Evolutionary conservation across 176 grass and related monocot species (phyloP).

Genomic region (Cenchrus fungigraminus): DNA sequence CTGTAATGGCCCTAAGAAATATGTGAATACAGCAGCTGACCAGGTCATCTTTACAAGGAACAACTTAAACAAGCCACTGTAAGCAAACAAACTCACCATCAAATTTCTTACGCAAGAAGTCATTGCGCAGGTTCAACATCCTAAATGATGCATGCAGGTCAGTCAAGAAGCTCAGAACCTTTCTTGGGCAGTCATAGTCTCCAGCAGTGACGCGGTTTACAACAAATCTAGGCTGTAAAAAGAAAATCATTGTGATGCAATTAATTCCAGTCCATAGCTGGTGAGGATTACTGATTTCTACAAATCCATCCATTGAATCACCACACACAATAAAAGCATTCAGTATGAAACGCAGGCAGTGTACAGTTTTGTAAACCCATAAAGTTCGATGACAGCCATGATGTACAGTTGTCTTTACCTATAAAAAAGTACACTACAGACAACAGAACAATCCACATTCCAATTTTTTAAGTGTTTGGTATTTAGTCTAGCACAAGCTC

Average conservation of each 20-base stretch:
- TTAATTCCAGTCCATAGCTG: neutral
- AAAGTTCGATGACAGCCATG: slow-evolving; percentile 1
- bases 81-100: slow-evolving; percentile 62
- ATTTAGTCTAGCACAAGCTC: neutral
- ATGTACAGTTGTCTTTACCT: neutral
- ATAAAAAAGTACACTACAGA: neutral
- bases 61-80: neutral
- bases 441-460: neutral
- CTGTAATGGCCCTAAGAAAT: neutral
- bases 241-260: neutral
- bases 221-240: slow-evolving; percentile 83
- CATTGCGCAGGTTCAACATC: slow-evolving; percentile 94
- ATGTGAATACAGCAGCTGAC: neutral
- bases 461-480: neutral
- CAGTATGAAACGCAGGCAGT: neutral
- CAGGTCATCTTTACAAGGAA: neutral
- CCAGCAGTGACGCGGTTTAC: slow-evolving; percentile 92
- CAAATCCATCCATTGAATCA: slow-evolving; percentile 8
- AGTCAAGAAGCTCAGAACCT: slow-evolving; percentile 82
- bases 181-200: slow-evolving; percentile 86
- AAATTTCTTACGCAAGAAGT: slow-evolving; percentile 97
- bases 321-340: neutral
- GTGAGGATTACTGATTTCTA: neutral
- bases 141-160: slow-evolving; percentile 93
- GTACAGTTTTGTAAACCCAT: neutral